These are phyloP conservation scores for Cadophora malorum DNA, from an alignment of 2,329 filamentous ascomycete species.

Conservation along the genomic window DNA sequence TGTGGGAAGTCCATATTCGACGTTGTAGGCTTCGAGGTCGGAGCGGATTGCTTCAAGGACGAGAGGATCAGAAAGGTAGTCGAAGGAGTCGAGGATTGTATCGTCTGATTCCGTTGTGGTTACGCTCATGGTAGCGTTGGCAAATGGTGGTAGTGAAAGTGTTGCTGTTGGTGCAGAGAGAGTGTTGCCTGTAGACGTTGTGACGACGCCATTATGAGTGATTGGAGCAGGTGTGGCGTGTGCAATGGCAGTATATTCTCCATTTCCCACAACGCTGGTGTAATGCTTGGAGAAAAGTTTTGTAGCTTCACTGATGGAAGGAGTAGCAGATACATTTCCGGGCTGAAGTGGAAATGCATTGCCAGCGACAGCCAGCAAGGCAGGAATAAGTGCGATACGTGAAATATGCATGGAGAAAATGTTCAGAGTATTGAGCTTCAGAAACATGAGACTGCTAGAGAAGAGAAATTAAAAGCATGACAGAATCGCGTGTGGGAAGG, in stretches of 20 bases:
- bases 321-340: not conserved
- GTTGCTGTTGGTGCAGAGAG: no score
- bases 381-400: not conserved
- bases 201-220: not conserved
- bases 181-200: not conserved
- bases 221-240: not conserved
- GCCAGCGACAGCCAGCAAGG: not conserved
- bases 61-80: not conserved
- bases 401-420: slow-evolving; percentile 8
- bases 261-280: not conserved
- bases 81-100: not conserved
- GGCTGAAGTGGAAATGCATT: not conserved
- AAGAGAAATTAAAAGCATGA: not conserved
- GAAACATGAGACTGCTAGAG: not conserved
- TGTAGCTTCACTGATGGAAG: not conserved
- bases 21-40: not conserved
- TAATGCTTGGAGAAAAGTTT: not conserved
- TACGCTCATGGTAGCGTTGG: not conserved
- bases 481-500: not conserved
- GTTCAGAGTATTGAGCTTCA: not conserved
- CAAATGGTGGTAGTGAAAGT: not conserved
- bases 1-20: not conserved
- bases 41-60: not conserved
- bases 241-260: slow-evolving; percentile 2
- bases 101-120: not conserved